A percentile compares a stretch with the other conserved stretches of the same genome.
Evolutionary conservation across 169 alveolate species (phyloP).

Genomic region (Eimeria mitis): DNA sequence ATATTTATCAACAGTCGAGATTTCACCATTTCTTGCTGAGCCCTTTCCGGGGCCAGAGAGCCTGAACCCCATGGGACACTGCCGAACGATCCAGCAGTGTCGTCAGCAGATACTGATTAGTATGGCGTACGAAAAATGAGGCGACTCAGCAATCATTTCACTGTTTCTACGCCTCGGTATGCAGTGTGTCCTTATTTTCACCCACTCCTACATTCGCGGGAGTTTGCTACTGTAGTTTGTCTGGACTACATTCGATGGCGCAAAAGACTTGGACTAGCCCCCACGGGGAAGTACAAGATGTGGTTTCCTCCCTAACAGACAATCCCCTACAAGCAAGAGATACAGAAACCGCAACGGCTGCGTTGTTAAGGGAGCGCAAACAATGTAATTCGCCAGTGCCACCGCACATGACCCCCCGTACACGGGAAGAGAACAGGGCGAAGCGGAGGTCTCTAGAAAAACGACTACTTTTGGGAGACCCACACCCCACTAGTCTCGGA

Average conservation of each 20-base stretch:
- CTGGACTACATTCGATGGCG: background rate
- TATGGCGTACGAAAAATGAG: background rate
- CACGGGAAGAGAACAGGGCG: background rate
- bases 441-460: constrained; percentile 36
- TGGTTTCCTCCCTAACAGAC: background rate
- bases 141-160: background rate
- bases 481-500: constrained; percentile 25
- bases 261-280: background rate
- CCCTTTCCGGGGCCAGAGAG: background rate
- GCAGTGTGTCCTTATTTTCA: background rate
- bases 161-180: background rate
- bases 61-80: background rate
- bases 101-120: background rate
- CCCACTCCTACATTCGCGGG: background rate
- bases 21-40: background rate
- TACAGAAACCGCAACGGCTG: background rate
- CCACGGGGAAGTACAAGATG: background rate
- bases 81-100: background rate
- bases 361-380: background rate
- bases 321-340: background rate
- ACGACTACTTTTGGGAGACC: background rate
- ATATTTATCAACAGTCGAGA: background rate
- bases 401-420: background rate
- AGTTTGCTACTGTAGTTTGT: background rate
- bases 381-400: background rate